These are phyloP conservation scores for Pichia norvegensis DNA, from an alignment of 1,139 yeast species.

Conservation along the genomic window DNA sequence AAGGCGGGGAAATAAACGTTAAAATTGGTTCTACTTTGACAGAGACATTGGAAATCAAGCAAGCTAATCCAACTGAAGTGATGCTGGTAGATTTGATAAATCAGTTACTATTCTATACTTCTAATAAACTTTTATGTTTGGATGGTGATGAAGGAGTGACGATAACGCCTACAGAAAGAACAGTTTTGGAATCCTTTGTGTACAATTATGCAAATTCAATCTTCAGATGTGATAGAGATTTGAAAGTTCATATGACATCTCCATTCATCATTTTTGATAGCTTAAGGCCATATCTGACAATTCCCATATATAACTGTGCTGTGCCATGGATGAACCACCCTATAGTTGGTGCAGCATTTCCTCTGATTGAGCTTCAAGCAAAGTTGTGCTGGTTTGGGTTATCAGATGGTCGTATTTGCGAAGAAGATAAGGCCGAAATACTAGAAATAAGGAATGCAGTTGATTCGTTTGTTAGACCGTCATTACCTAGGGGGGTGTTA, in stretches of 20 bases:
- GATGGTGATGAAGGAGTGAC: not conserved
- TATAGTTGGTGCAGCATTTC: conserved; percentile 27
- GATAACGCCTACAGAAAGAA: conserved; percentile 20
- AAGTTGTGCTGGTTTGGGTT: conserved; percentile 25
- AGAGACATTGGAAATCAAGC: not conserved
- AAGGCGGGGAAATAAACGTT: not conserved
- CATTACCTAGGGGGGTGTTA: conserved; percentile 19
- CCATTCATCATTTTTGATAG: conserved; percentile 26
- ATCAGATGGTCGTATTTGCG: conserved; percentile 13
- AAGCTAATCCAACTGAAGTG: not conserved
- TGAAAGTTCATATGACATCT: conserved; percentile 20
- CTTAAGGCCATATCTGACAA: conserved; percentile 18
- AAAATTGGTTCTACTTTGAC: not conserved
- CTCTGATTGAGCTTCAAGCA: conserved; percentile 25
- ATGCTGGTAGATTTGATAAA: not conserved
- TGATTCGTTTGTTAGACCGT: conserved; percentile 19
- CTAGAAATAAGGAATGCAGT: conserved; percentile 9
- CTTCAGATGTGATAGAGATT: conserved; percentile 21
- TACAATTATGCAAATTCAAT: conserved; percentile 24
- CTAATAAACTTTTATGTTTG: not conserved
- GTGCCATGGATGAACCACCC: conserved; percentile 31
- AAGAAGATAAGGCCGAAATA: not conserved
- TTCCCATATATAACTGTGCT: conserved; percentile 23
- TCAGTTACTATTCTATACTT: not conserved
- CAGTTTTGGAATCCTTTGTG: conserved; percentile 25